Evolutionary conservation across 345 rosid species (phyloP).

Genomic region (Arabis alpina): DNA sequence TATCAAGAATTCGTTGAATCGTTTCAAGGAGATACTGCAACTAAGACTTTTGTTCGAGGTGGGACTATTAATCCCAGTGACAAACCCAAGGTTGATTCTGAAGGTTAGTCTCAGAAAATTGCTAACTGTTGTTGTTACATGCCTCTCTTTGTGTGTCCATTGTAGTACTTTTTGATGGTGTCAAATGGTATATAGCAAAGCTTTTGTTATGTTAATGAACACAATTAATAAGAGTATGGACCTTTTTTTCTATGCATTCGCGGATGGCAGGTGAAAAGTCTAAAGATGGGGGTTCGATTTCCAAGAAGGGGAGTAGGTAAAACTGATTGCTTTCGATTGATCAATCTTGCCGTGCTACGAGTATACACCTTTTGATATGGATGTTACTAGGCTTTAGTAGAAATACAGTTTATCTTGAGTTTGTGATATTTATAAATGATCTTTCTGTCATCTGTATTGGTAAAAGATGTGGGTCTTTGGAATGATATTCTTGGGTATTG

Average conservation of each 20-base stretch:
- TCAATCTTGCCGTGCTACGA: conserved; percentile 50
- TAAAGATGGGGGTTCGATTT: conserved; percentile 97
- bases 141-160: conserved; percentile 26
- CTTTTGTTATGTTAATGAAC: conserved; percentile 56
- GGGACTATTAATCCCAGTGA: conserved; percentile 86
- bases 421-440: background rate
- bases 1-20: conserved; percentile 95
- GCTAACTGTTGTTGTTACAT: background rate
- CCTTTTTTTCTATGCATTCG: conserved; percentile 86
- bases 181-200: conserved; percentile 63
- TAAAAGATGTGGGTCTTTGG: conserved; percentile 10
- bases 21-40: conserved; percentile 74
- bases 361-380: conserved; percentile 35
- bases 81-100: conserved; percentile 61
- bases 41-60: conserved; percentile 94
- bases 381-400: conserved; percentile 15
- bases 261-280: conserved; percentile 99
- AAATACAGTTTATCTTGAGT: background rate
- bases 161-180: conserved; percentile 39
- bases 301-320: conserved; percentile 99
- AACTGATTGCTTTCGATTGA: conserved; percentile 71
- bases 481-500: conserved; percentile 12
- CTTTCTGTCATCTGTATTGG: background rate
- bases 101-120: conserved; percentile 62
- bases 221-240: conserved; percentile 89